Conservation (phyloP, 164 flowering plant genomes). For the Piper longum region DNA sequence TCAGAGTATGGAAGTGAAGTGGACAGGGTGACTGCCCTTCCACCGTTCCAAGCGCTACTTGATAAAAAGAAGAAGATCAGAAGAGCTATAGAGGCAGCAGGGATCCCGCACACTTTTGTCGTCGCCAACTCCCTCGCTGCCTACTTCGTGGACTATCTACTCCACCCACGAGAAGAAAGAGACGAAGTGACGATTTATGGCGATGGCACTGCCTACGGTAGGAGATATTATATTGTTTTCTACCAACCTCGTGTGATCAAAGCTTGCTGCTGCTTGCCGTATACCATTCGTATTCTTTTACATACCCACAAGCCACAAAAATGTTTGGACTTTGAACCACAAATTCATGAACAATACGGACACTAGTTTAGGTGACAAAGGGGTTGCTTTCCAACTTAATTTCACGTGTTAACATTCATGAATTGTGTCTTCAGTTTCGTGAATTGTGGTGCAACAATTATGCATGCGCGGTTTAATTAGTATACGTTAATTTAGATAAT, state of each 20-base stretch:
- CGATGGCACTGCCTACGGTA: constrained; percentile 22
- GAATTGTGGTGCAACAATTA: too few relatives aligned
- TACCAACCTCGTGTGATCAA: too few relatives aligned
- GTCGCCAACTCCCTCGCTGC: constrained; percentile 19
- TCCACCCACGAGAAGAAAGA: constrained; percentile 16
- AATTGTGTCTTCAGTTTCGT: not conserved
- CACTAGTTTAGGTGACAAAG: not conserved
- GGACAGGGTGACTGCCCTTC: constrained; percentile 15
- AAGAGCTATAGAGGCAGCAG: constrained; percentile 20
- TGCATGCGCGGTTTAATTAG: not conserved
- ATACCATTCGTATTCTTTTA: too few relatives aligned
- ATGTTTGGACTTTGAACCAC: too few relatives aligned
- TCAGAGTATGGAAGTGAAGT: constrained; percentile 34
- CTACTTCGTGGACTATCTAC: constrained; percentile 24
- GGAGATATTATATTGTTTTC: too few relatives aligned
- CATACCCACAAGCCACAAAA: too few relatives aligned
- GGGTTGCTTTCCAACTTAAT: not conserved
- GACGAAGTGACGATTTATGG: constrained; percentile 19
- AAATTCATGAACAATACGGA: too few relatives aligned
- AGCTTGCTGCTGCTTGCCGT: too few relatives aligned
- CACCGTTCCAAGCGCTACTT: constrained; percentile 18
- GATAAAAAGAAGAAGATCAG: constrained; percentile 21
- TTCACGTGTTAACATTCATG: not conserved
- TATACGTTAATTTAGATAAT: not conserved
- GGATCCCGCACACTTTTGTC: constrained; percentile 26